Base-by-base conservation (phyloP, 2,329 filamentous ascomycete species). In the Cryoendolithus antarcticus region DNA sequence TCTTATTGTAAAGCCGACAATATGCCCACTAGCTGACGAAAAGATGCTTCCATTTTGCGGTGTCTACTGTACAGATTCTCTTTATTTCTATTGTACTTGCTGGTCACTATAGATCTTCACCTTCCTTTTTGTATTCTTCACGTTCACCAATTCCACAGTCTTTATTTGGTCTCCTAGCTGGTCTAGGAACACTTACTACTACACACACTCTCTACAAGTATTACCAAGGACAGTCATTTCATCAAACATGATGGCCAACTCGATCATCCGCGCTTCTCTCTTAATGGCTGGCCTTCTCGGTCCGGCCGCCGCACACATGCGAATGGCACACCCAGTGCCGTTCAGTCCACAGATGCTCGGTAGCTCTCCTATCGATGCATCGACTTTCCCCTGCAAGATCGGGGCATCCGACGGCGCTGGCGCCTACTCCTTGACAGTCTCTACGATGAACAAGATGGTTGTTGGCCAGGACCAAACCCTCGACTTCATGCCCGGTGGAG, bases 351-450 rank as follows among this genome's bases (percentile, higher is more conserved):
- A 58, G 6, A 63, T 62, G 21, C 63, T 73, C 30, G 65, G 69
- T 62, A 89, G 82, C 62, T 64, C 63, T 3, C 88, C 88, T 1
- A 38, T 44, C 10, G 31, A 34, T 9, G 42, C 35, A 4, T 50
- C 49, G 12, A 65, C 94, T 59, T 96, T 83, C 54, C 89, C 89
- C 0, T 96, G 89, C 75, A 89, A 94, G 62, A n/a, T 4, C 3
- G 28, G 21, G 5, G 4, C 19, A 29, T 30, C 31, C 24, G 59
- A 69, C 38, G 62, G 68, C 4, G 9, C 48, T 0, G 63, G 60
- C 0, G 61, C 57, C 46, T 61, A 64, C 35, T 70, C 72, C 4
- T 62, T 71, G 2, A 60, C 62, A 0, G 61, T 57, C 48, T 60
- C 63, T 34, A 43, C 43, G 9, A 69, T 62, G 61, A 91, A 84